Evolutionary conservation across 176 grass and related monocot genomes (phyloP).

Genomic region (Cocos nucifera): DNA sequence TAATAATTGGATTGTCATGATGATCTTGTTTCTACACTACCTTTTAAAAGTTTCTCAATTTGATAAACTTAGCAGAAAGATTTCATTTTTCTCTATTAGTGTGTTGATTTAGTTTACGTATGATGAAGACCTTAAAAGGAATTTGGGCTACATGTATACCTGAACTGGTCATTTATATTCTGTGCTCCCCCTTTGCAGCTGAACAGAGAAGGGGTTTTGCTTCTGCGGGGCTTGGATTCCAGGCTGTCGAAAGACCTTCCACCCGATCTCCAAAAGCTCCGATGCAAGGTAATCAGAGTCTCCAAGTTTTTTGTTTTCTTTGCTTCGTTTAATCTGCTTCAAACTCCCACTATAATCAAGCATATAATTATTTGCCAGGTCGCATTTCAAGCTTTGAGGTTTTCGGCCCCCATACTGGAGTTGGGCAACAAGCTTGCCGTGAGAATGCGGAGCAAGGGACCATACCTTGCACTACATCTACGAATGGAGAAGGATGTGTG

Average conservation of each 20-base stretch:
- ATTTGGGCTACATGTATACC: too few species aligned
- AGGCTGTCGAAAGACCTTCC: conserved; percentile 46
- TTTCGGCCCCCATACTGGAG: conserved; percentile 24
- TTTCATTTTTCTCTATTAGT: too few species aligned
- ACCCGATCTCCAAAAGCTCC: conserved; percentile 43
- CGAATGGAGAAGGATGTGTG: conserved; percentile 49
- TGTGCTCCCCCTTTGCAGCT: conserved; percentile 19
- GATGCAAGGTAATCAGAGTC: conserved; percentile 37
- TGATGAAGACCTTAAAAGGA: too few species aligned
- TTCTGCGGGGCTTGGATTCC: conserved; percentile 42
- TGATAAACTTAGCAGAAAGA: too few species aligned
- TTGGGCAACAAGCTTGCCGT: conserved; percentile 28
- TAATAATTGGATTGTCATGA: too few species aligned
- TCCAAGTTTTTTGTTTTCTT: too few species aligned
- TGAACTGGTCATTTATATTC: too few species aligned
- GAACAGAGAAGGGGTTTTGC: conserved; percentile 44
- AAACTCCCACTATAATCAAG: too few species aligned
- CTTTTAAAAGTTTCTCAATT: too few species aligned
- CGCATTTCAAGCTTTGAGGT: conserved; percentile 39
- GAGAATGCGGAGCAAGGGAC: conserved; percentile 36
- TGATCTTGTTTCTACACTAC: too few species aligned
- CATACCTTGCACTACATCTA: conserved; percentile 43
- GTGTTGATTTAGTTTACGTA: too few species aligned
- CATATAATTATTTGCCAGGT: conserved; percentile 12
- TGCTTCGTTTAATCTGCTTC: too few species aligned